These are phyloP conservation scores for Litsea cubeba DNA, from an alignment of 164 flowering plant species.

Conservation along the genomic window DNA sequence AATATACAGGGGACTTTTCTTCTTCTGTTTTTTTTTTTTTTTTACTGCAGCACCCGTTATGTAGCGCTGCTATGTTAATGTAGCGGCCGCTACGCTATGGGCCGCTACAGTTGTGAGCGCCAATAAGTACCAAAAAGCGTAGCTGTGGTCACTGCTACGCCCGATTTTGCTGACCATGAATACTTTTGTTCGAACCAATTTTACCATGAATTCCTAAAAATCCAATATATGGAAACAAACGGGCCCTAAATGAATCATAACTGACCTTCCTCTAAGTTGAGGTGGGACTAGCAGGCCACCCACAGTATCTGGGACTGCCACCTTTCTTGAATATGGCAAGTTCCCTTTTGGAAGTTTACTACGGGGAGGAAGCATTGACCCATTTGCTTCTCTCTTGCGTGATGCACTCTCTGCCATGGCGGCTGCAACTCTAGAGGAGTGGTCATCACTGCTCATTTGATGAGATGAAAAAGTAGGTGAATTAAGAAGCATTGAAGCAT, in stretches of 20 bases:
- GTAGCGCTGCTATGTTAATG: no score
- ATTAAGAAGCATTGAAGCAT: constrained; percentile 68
- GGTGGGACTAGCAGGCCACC: constrained; percentile 68
- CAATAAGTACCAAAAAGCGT: no score
- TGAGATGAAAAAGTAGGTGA: constrained; percentile 41
- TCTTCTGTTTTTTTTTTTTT: no score
- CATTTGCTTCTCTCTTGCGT: constrained; percentile 62
- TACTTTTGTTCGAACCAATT: no score
- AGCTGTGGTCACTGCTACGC: no score
- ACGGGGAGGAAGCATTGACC: constrained; percentile 35
- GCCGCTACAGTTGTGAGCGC: no score
- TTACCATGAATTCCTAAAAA: no score
- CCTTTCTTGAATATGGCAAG: constrained; percentile 48
- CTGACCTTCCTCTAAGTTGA: constrained; percentile 85
- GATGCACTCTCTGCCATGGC: constrained; percentile 74
- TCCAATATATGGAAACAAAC: no score
- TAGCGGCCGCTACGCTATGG: no score
- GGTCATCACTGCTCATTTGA: constrained; percentile 34
- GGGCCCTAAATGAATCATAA: not conserved
- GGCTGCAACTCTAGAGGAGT: constrained; percentile 68
- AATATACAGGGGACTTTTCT: no score
- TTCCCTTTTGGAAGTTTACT: constrained; percentile 58
- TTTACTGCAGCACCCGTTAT: no score
- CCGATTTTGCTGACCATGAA: no score
- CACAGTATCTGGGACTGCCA: constrained; percentile 51